Evolutionary conservation across 805 yeast species (phyloP).

Genomic region (Nakazawaea molendinolei): DNA sequence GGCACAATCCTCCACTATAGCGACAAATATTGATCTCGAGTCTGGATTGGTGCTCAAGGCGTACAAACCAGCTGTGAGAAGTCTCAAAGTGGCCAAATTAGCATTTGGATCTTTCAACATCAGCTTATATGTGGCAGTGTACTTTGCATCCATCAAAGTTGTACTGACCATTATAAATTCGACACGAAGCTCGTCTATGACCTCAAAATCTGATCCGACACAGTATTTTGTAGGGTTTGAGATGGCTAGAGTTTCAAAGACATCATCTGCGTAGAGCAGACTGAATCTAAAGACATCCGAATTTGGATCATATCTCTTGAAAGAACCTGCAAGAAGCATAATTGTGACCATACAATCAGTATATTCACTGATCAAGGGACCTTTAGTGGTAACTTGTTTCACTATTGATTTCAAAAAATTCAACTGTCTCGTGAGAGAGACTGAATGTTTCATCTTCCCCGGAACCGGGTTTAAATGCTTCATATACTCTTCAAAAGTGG

Average conservation of each 20-base stretch:
- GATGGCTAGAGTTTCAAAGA: constrained; percentile 9
- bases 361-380: constrained; percentile 4
- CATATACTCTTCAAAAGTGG: constrained; percentile 21
- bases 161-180: constrained; percentile 20
- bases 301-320: constrained; percentile 5
- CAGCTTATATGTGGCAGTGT: background rate
- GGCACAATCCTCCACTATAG: constrained; percentile 4
- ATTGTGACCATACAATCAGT: constrained; percentile 10
- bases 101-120: constrained; percentile 7
- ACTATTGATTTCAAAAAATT: constrained; percentile 8
- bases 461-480: constrained; percentile 8
- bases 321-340: constrained; percentile 10
- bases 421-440: constrained; percentile 2
- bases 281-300: constrained; percentile 7
- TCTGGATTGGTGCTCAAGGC: constrained; percentile 10
- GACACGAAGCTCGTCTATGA: constrained; percentile 18
- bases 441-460: constrained; percentile 6
- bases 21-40: constrained; percentile 1
- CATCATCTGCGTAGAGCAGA: constrained; percentile 5
- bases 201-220: constrained; percentile 14
- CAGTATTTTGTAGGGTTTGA: constrained; percentile 15
- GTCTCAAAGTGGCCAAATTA: constrained; percentile 10
- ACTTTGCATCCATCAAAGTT: constrained; percentile 13
- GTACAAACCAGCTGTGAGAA: constrained; percentile 10
- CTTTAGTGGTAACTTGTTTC: constrained; percentile 6